Evolutionary conservation across 2,329 filamentous ascomycete genomes (phyloP), one percentile per base, ranked within the genome.

Genomic region (Diaporthe humulicola): DNA sequence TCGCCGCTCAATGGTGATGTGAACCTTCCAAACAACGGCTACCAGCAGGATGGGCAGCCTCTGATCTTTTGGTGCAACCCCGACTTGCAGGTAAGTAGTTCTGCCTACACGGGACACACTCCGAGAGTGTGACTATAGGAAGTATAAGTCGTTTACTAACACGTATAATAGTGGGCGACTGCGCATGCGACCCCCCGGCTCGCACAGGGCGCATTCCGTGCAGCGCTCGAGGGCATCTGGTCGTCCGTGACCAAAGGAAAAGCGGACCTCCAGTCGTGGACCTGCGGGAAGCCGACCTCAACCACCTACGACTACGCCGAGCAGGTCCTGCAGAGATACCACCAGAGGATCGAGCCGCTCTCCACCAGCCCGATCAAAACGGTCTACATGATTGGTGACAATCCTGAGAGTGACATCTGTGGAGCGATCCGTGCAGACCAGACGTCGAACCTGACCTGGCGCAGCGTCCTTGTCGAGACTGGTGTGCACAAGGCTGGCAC

Each of bases 301-400:
- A 83, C 83, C 2, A 94, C 93, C 0, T 95, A 93, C 79, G 86
- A 88, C 74, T 95, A 92, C 79, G 93, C 92, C 2, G 93, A 94
- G 84, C 86, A 86, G 70, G 84, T 88, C 28, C 83, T 95, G 64
- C 57, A 77, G 69, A 67, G 79, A 70, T 76, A 81, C 79, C 71
- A 78, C 58, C 72, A 77, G 73, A 78, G 69, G 45, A n/a, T 77
- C 22, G 22, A 71, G n/a, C 42, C 61, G 0, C 8, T 70, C 25
- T 19, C 33, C 45, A 54, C 69, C 7, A 22, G 15, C 14, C 42
- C 7, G 50, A 78, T 79, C 61, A 87, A 86, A 77, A 89, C 86
- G 17, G 92, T 95, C 2, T 95, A 94, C 81, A 95, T 95, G 93
- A 86, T 95, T 58, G 93, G 93, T 2, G 90, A 92, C 77, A 92